Evolutionary conservation across 805 yeast genomes (phyloP), one percentile per base, ranked within the genome.

Genomic region (Hyphopichia homilentoma): DNA sequence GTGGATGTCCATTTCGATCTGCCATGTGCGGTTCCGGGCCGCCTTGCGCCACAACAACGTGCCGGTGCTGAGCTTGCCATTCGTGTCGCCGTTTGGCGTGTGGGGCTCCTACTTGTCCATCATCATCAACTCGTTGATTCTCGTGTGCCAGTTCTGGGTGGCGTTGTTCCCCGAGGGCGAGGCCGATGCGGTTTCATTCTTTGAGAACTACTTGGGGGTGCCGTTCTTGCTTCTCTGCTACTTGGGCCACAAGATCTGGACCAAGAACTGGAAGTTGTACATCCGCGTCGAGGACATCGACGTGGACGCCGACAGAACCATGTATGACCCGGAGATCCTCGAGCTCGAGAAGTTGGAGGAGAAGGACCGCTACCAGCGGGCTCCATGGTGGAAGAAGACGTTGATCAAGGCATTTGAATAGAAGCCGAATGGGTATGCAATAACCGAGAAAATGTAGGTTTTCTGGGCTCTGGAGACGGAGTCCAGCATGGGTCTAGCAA

Each of bases 251-350:
- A 79, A 77, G 61, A 20, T 73, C 16, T 74, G 62, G 52, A 56
- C 57, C 21, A 19, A 13, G 13, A 57, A 61, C 32, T 56, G 36
- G 16, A 45, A 68, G 17, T 59, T 55, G 6, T 54, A 57, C 48
- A 58, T 76, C 38, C 61, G 54, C 16, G 68, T 73, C 17, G 47
- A 52, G 16, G 78, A 76, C 25, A 65, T 79, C 50, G 86, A 80
- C 45, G 65, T 80, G 25, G 80, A 75, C 41, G 66, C 77, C 17
- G 85, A 85, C 32, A 68, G 81, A 61, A 73, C 79, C 43, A 74
- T 71, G 24, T 49, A 68, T 20, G 82, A 79, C 50, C 43, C 70
- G 40, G 83, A 79, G 17, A 47, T 64, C 27, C 58, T 77, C 39
- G 67, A 59, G 33, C 73, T 68, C 43, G 78, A 73, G 48, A 55